A percentile compares a stretch with the other conserved stretches of the same genome.
Conservation (phyloP, 257 asterid species). For the Avicennia marina region DNA sequence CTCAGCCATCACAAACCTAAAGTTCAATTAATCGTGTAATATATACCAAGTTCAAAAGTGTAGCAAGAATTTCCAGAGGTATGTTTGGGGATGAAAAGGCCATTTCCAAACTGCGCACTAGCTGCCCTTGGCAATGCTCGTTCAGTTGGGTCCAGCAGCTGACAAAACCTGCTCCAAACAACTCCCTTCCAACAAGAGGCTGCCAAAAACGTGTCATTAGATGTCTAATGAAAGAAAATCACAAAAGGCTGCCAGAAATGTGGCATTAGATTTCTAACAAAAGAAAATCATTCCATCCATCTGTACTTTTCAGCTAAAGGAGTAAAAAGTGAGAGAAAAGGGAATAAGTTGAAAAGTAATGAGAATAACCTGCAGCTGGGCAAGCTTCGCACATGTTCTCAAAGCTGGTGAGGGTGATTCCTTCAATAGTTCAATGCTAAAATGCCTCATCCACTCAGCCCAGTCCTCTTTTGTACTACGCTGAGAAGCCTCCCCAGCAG, state of each 20-base stretch:
- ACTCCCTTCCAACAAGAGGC: conserved; percentile 98
- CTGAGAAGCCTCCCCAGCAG: conserved; percentile 99
- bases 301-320: conserved; percentile 13
- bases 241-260: conserved; percentile 78
- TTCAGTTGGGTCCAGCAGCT: conserved; percentile 97
- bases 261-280: conserved; percentile 20
- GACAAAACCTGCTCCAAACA: conserved; percentile 99
- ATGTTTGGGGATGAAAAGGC: conserved; percentile 98
- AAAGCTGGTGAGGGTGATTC: conserved; percentile 98
- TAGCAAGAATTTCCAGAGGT: conserved; percentile 96
- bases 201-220: conserved; percentile 36
- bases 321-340: not conserved
- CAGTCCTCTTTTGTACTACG: conserved; percentile 99
- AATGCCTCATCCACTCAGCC: conserved; percentile 99
- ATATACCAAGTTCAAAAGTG: conserved; percentile 91
- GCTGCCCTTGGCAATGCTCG: conserved; percentile 72
- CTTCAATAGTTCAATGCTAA: conserved; percentile 92
- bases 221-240: conserved; percentile 8
- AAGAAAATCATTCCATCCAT: conserved; percentile 1
- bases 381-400: conserved; percentile 94
- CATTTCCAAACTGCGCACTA: conserved; percentile 93
- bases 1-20: not conserved
- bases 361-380: conserved; percentile 78
- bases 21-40: not conserved
- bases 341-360: conserved; percentile 10